Base-by-base conservation (phyloP, 352 stramenopile genomes). In the Phytophthora boehmeriae region DNA sequence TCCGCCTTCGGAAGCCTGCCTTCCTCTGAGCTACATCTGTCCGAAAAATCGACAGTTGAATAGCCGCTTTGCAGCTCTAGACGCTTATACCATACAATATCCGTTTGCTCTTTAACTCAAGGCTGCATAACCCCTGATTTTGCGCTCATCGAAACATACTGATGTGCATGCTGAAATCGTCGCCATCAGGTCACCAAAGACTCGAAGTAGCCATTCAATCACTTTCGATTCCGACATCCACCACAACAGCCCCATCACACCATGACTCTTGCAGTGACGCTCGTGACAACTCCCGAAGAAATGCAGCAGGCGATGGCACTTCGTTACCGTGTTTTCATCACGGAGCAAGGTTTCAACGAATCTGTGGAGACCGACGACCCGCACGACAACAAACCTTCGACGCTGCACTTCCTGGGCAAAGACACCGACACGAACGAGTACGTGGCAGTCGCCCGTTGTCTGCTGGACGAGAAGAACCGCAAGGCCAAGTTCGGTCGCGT, bases 401-500 rank as follows among this genome's bases (percentile, higher is more conserved):
- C 82, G 14, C 51, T 78, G 47, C 79, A 91, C 28, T 88, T 89
- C 17, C 25, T 91, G 4, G 79, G 79, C 54, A 76, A 76, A 55
- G 71, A 91, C 66, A 58, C 73, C 19, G 82, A 88, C 22, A 68
- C 78, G 34, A 70, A 71, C 66, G 73, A 83, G 68, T 83, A 84
- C 57, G 76, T 91, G 36, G 82, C 81, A 0, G 80, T 86, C 9
- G 79, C 78, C 47, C 78, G 81, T 9, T 75, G 70, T 60, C 34
- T 89, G 42, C 42, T 75, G 13, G 62, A 75, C 25, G 62, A 71
- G 30, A 0, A n/a, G 5, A 67, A 59, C 30, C 62, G 71, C 51
- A 89, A 83, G 64, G 80, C 73, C 52, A 86, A 86, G 44, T 71
- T 92, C 35, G 78, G 82, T 8, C 82, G 82, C 17, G 76, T 92